Conservation (phyloP, 345 rosid genomes). For the Acer yangbiense region DNA sequence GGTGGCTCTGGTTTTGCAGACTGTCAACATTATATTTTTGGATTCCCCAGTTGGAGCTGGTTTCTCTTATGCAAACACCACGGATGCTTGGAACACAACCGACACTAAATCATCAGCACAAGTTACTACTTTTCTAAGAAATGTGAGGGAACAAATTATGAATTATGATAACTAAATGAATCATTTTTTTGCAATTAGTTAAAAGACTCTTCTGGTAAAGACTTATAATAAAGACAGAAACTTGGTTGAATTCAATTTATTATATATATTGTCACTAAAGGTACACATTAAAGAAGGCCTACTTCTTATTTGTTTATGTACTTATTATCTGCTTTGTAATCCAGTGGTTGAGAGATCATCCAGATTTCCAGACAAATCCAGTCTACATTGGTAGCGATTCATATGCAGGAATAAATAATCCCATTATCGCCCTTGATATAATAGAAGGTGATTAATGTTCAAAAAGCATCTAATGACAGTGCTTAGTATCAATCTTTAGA, state of each 20-base stretch:
- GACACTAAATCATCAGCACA: conserved; percentile 13
- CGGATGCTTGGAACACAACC: conserved; percentile 13
- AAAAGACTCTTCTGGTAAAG: too few species aligned
- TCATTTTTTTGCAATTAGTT: neutral
- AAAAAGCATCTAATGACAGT: neutral
- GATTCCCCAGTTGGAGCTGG: conserved; percentile 22
- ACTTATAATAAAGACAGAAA: too few species aligned
- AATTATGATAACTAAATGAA: neutral
- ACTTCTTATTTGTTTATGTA: neutral
- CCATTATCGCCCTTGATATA: conserved; percentile 25
- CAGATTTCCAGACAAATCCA: conserved; percentile 22
- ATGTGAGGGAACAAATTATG: neutral
- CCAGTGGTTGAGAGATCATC: conserved; percentile 41
- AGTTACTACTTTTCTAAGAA: conserved; percentile 6
- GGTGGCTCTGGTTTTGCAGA: neutral
- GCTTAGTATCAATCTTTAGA: neutral
- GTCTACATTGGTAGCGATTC: conserved; percentile 43
- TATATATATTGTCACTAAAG: neutral
- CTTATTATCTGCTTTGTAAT: neutral
- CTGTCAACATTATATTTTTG: conserved; percentile 21
- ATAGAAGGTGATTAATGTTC: conserved; percentile 27
- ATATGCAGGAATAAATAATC: conserved; percentile 35
- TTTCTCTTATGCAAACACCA: conserved; percentile 21
- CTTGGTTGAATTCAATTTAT: too few species aligned
- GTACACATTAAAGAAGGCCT: neutral